Percentiles rank a stretch among this genome's conserved stretches.
These are phyloP conservation scores for Trebouxiophyceae sp. DNA, from an alignment of 163 green algal genomes.

Conservation along the genomic window DNA sequence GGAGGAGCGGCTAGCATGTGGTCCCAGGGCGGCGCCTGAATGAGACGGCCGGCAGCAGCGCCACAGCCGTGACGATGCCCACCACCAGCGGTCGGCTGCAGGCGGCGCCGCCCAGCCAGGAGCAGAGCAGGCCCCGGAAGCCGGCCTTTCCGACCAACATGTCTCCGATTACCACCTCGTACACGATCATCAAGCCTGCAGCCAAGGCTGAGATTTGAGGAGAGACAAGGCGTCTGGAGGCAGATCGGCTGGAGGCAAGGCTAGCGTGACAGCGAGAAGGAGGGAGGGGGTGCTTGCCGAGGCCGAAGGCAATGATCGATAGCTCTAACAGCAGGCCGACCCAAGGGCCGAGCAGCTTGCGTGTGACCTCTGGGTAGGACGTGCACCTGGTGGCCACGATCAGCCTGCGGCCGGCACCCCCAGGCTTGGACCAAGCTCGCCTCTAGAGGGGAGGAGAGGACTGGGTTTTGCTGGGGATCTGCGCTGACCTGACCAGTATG, in stretches of 20 bases:
- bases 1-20: too few relatives aligned
- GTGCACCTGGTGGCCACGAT: neutral
- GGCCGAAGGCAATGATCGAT: conserved; percentile 1
- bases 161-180: conserved; percentile 1
- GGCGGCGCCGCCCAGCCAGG: neutral
- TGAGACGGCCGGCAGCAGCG: neutral
- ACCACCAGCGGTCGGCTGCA: neutral
- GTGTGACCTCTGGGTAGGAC: neutral
- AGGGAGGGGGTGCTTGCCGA: neutral
- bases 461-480: too few relatives aligned
- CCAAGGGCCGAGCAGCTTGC: neutral
- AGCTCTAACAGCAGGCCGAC: neutral
- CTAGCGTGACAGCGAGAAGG: too few relatives aligned
- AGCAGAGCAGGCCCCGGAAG: neutral
- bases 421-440: too few relatives aligned
- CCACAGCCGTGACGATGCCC: neutral
- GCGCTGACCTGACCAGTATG: neutral
- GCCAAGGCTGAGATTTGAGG: neutral
- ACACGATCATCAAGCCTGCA: conserved; percentile 4
- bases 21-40: neutral
- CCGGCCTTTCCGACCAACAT: conserved; percentile 7
- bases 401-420: neutral
- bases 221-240: too few relatives aligned
- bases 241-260: too few relatives aligned
- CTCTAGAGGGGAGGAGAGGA: too few relatives aligned